Evolutionary conservation across 441 rosid species (phyloP).

Genomic region (Hypseocharis bilobata): DNA sequence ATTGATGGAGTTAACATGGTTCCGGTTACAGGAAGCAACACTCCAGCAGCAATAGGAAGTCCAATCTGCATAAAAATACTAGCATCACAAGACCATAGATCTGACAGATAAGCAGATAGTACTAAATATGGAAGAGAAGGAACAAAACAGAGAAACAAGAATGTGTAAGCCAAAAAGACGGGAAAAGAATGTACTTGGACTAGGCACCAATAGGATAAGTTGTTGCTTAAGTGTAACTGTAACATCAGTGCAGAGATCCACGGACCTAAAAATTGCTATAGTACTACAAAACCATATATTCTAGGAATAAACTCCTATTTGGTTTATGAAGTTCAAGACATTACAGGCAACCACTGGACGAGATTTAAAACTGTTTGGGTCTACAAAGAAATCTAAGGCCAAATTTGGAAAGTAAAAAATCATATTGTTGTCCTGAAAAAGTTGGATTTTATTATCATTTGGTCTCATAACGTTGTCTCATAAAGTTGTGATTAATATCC

Average conservation of each 20-base stretch:
- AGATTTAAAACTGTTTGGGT: not conserved
- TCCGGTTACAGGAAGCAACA: conserved; percentile 72
- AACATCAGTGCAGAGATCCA: not conserved
- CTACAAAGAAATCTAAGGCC: not conserved
- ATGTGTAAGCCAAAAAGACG: not conserved
- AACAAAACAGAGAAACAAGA: not conserved
- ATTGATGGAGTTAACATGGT: conserved; percentile 87
- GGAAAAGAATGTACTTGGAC: not conserved
- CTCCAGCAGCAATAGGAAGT: conserved; percentile 84
- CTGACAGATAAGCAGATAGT: not conserved
- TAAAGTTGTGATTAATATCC: not conserved
- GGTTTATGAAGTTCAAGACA: not conserved
- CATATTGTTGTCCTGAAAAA: not conserved
- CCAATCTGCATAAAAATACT: conserved; percentile 48
- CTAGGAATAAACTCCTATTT: not conserved
- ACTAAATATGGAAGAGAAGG: not conserved
- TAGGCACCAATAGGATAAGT: not conserved
- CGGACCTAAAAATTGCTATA: too few species aligned
- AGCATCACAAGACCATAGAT: not conserved
- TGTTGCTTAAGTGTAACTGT: not conserved
- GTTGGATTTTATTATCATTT: not conserved
- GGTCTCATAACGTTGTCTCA: not conserved
- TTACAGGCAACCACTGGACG: not conserved
- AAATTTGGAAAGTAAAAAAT: not conserved
- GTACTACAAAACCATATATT: not conserved